Base-by-base conservation (phyloP, 1,284 basidiomycete genomes). In the Microstroma glucosiphilum region DNA sequence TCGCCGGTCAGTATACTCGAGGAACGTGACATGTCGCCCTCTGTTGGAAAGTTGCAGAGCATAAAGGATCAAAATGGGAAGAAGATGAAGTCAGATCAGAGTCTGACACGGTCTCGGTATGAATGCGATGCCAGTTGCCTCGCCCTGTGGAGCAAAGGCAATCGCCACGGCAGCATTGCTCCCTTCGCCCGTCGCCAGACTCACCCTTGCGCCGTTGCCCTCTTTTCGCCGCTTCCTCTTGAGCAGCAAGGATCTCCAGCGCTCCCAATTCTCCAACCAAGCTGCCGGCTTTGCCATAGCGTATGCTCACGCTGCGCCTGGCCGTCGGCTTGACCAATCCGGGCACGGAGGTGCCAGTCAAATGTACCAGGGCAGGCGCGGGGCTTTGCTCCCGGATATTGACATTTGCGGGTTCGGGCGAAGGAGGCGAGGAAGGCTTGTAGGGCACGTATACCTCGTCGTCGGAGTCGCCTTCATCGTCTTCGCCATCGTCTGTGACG, bases 391-490 rank as follows among this genome's bases (percentile, higher is more conserved):
- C 51, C 51, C 21, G 21, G 13, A 19, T 17, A 25, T 25, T 26
- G 51, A 54, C 15, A 23, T 19, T 19, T 2, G 7, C 17, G 6
- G 19, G 25, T 21, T 21, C n/a, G 25, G 51, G 13, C 19, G 13
- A 54, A 6, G 21, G 15, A 21, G 43, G 15, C 6, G 15, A n/a
- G 43, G 43, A n/a, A 4, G 43, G 43, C 43, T 48, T 48, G 43
- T 48, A 48, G 19, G 51, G 51, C 13, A 54, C 25, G 15, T 54
- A 54, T 6, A 54, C 21, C 51, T 54, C 51, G 21, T 54, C 51
- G 15, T 54, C 51, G 15, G 51, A 23, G 21, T 15, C 51, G 2
- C 21, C 51, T 6, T 21, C 25, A 6, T 54, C 51, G 26, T 54
- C 51, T 17, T 54, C 51, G 2, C 26, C 51, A 25, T 25, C 51